phyloP scores from a whole-genome alignment of 176 grass and related monocot genomes.

The Elaeis guineensis region DNA sequence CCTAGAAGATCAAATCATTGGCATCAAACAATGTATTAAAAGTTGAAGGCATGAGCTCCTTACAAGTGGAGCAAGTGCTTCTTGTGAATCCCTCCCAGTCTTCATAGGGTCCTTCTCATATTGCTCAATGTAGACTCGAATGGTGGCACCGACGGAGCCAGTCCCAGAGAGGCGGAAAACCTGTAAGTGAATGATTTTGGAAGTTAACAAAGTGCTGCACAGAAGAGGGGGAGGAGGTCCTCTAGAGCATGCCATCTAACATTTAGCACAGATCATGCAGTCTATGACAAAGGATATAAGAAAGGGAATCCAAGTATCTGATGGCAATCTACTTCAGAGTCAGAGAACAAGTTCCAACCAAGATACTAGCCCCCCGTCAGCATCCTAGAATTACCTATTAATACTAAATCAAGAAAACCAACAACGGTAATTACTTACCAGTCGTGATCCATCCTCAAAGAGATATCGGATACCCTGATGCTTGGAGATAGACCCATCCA shows the following conservation, averaged over 20 bases:
- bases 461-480: slow-evolving; percentile 90
- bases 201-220: slow-evolving; percentile 3
- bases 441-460: slow-evolving; percentile 82
- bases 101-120: slow-evolving; percentile 83
- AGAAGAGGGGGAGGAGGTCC: no score
- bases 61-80: slow-evolving; percentile 87
- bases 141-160: slow-evolving; percentile 83
- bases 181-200: slow-evolving; percentile 15
- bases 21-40: no score
- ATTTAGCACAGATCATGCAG: no score
- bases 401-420: background rate
- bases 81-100: slow-evolving; percentile 69
- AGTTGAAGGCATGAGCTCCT: background rate
- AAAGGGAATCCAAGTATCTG: no score
- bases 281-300: no score
- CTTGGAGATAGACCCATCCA: slow-evolving; percentile 86
- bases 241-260: no score
- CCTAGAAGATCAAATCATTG: no score
- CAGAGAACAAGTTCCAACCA: no score
- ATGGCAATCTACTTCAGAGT: no score
- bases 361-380: no score
- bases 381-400: background rate
- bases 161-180: slow-evolving; percentile 95
- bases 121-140: slow-evolving; percentile 93
- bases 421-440: slow-evolving; percentile 37